Evolutionary conservation across 805 yeast species (phyloP), one percentile per base, ranked within the genome.

Genomic region (Scheffersomyces amazonensis): DNA sequence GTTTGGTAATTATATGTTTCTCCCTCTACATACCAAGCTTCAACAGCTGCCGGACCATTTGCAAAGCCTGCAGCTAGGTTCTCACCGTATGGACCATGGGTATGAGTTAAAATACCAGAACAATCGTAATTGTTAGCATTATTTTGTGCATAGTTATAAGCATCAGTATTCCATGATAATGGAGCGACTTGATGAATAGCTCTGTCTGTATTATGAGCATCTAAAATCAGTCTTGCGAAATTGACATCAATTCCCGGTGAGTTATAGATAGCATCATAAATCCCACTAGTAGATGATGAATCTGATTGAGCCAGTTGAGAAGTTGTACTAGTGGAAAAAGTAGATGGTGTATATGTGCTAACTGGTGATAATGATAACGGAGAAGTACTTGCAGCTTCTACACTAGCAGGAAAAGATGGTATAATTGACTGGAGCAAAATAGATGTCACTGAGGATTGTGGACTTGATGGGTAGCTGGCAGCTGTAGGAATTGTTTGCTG

Each of bases 21-120:
- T 3, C 64, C 66, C 42, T 64, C 70, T 13, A 45, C 61, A 42
- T 62, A 62, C 70, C 70, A 63, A 1, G 69, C 69, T 17, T 47
- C 33, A 12, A 62, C 60, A 2, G 66, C 57, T 4, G 58, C 36
- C 8, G 60, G 37, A 3, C 67, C 70, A 15, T 49, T 32, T 9
- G 31, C 16, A 42, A 45, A 63, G 0, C 70, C 70, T 15, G 64
- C 66, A 11, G 67, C 69, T 41, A 64, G 54, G 44, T 63, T 64
- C 39, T 64, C 70, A 15, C 70, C 70, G 36, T 46, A 64, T 18
- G 48, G 63, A 6, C 68, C 70, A 39, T 54, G 60, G 13, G 64
- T 59, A 42, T 64, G 69, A 2, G 64, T 60, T 43, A 64, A 56
- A 13, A 52, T 49, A 3, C 70, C 70, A 2, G 66, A 60, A 44